Conservation (phyloP, 768 basidiomycete genomes). For the Phaeotremella skinneri region DNA sequence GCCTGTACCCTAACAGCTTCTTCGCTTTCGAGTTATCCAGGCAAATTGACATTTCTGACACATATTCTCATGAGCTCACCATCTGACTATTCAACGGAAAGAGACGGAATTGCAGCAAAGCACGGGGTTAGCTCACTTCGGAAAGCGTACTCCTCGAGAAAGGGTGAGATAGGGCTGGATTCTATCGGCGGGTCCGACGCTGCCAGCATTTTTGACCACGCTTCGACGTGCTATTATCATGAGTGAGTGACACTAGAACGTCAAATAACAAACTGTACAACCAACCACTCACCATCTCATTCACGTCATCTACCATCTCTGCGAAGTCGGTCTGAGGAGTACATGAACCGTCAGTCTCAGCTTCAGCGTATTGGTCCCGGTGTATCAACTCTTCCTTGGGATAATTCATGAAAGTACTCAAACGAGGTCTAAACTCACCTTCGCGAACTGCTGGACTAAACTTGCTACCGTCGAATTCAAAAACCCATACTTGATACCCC, state of each 20-base stretch:
- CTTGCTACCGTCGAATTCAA: conserved; percentile 36
- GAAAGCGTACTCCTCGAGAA: conserved; percentile 47
- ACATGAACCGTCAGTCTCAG: not conserved
- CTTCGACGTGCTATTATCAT: conserved; percentile 38
- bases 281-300: conserved; percentile 42
- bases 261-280: not conserved
- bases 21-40: conserved; percentile 44
- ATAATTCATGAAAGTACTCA: too few species aligned
- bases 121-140: conserved; percentile 29
- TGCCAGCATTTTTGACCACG: conserved; percentile 48
- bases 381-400: not conserved
- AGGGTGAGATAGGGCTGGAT: conserved; percentile 43
- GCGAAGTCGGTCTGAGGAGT: conserved; percentile 36
- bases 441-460: conserved; percentile 48
- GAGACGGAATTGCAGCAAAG: not conserved
- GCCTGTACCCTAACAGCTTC: conserved; percentile 34
- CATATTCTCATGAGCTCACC: not conserved
- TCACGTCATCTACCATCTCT: conserved; percentile 49
- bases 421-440: conserved; percentile 18
- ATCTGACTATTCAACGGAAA: not conserved
- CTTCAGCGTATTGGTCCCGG: not conserved
- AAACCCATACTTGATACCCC: conserved; percentile 49
- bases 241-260: not conserved
- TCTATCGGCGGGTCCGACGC: conserved; percentile 44
- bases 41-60: conserved; percentile 45